Evolutionary conservation across 108 stramenopile genomes (phyloP), one percentile per base, ranked within the genome.

Genomic region (Discostella pseudostelligera): DNA sequence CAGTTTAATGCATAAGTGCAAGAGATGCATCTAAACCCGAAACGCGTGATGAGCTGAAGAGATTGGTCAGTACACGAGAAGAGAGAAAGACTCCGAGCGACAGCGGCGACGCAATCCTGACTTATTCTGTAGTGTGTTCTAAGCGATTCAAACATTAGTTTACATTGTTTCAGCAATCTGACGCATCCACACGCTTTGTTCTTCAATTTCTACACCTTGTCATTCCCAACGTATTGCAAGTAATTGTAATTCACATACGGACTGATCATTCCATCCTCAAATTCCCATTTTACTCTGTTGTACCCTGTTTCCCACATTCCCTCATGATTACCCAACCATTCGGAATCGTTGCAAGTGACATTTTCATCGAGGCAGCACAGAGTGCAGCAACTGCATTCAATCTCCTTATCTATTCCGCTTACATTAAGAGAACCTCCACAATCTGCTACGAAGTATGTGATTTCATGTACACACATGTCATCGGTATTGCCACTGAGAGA

Each of bases 351-450:
- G 49, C 79, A 80, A 7, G 65, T 65, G 0, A 16, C 53, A 53
- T 74, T 51, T 11, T 60, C 59, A 28, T 80, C 79, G 13, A 39
- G 13, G 63, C 79, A 80, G 62, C 79, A 80, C 16, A 75, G 47
- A 22, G 62, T 80, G 37, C 79, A 80, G 36, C 79, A 80, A 12
- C 47, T 47, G 19, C 78, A 79, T 13, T 48, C 37, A 12, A 80
- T 75, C 65, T 72, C 79, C 22, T 25, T 40, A 47, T 17, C 46
- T 2, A 28, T 40, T 10, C 14, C 25, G 29, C 1, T 25, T 19
- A 42, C 25, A 25, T 28, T 11, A 13, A 62, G 19, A 51, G 26
- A n/a, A 16, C 44, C 26, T 8, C 48, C 49, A 40, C 79, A 80
- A 32, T 80, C 79, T 19, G 74, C 40, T 3, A 69, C 37, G 39